Percentiles rank a stretch among this genome's conserved stretches.
These are phyloP conservation scores for Citrus inodora DNA, from an alignment of 345 rosid species.

Conservation along the genomic window DNA sequence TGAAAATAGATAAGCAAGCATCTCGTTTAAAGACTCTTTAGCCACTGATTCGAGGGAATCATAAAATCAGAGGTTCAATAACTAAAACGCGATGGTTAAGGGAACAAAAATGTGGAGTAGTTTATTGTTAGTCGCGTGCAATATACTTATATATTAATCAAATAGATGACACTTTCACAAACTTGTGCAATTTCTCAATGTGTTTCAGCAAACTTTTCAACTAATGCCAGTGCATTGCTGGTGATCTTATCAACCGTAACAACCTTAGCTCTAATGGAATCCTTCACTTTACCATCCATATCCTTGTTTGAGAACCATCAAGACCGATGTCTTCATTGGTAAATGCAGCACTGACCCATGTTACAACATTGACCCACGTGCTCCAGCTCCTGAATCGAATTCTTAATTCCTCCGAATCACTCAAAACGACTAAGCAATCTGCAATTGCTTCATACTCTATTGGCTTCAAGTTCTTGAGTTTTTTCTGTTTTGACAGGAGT, in stretches of 20 bases:
- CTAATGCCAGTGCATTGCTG: constrained; percentile 71
- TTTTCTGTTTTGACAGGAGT: constrained; percentile 42
- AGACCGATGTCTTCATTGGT: constrained; percentile 85
- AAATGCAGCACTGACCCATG: constrained; percentile 93
- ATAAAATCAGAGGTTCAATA: no score
- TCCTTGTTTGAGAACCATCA: constrained; percentile 69
- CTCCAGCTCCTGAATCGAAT: neutral
- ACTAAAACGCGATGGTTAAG: no score
- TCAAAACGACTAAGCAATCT: constrained; percentile 16
- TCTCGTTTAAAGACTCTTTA: no score
- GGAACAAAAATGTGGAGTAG: no score
- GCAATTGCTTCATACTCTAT: constrained; percentile 55
- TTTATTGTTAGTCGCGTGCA: no score
- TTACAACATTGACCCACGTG: constrained; percentile 58
- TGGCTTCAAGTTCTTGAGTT: constrained; percentile 45
- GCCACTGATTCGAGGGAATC: no score
- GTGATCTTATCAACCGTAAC: constrained; percentile 64
- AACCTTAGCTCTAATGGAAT: constrained; percentile 43
- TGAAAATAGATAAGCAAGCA: no score
- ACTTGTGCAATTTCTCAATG: constrained; percentile 6
- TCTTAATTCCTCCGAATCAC: neutral
- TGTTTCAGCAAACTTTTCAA: constrained; percentile 54
- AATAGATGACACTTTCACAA: neutral
- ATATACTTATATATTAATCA: neutral
- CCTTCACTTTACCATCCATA: constrained; percentile 59